Conservation (phyloP, 73 alveolate species). For the Uronychia binucleata region DNA sequence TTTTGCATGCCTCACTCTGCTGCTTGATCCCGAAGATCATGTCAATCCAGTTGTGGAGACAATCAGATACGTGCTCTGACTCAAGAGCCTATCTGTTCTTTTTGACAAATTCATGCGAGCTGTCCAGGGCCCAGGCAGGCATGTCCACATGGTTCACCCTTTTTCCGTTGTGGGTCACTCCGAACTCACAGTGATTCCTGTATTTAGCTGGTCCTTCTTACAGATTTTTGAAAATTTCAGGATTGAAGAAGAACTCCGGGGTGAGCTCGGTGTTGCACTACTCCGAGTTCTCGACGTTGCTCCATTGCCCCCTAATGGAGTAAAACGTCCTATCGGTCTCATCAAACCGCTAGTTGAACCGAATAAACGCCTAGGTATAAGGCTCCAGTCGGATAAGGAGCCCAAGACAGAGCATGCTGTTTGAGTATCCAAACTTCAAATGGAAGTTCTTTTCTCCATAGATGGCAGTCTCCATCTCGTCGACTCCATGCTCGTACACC, state of each 20-base stretch:
- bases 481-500: slow-evolving; percentile 29
- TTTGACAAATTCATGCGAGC: slow-evolving; percentile 68
- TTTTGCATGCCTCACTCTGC: slow-evolving; percentile 64
- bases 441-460: slow-evolving; percentile 63
- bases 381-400: slow-evolving; percentile 91
- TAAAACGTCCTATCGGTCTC: slow-evolving; percentile 87
- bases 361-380: slow-evolving; percentile 80
- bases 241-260: slow-evolving; percentile 90
- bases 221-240: slow-evolving; percentile 68
- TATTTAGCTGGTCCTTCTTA: not conserved
- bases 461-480: not conserved
- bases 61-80: slow-evolving; percentile 45
- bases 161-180: slow-evolving; percentile 27
- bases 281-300: slow-evolving; percentile 63
- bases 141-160: slow-evolving; percentile 50
- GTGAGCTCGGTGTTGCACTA: slow-evolving; percentile 87
- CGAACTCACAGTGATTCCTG: slow-evolving; percentile 39
- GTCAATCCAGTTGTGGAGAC: slow-evolving; percentile 71
- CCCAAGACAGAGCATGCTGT: slow-evolving; percentile 75
- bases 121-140: slow-evolving; percentile 75
- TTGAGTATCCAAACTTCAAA: slow-evolving; percentile 70
- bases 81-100: slow-evolving; percentile 83
- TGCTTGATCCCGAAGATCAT: slow-evolving; percentile 79
- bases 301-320: slow-evolving; percentile 75
- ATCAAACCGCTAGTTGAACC: slow-evolving; percentile 80